Base-by-base conservation (phyloP, 1,284 basidiomycete genomes). In the Erythrobasidium hasegawianum region DNA sequence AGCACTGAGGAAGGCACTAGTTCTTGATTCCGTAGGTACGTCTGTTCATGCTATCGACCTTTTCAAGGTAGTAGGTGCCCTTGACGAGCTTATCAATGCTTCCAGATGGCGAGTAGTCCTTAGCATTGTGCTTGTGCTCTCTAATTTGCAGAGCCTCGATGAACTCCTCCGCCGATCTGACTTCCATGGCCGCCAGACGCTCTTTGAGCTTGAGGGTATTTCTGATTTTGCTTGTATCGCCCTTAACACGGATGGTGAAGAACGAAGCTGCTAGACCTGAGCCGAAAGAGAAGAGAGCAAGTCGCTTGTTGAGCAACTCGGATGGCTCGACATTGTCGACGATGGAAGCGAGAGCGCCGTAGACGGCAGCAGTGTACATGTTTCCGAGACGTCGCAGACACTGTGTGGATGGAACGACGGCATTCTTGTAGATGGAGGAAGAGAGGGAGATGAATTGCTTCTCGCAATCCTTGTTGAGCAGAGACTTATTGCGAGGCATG, bases 301-400 rank as follows among this genome's bases (percentile, higher is more conserved):
- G 82, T 41, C 90, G 85, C 83, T 92, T 94, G 79, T 85, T 87
- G 73, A 82, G 77, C 66, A 92, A 79, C 69, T 86, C 81, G 16
- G 82, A 79, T 8, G 88, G 85, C 71, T 85, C 83, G 49, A 88
- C 83, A 50, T 82, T 82, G 59, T 88, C 83, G 54, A 96, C 76
- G 39, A 95, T 81, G 14, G 87, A 90, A 39, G 92, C 89, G 68
- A 98, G 85, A 71, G 90, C 93, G 64, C 91, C 92, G 77, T 95
- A 97, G 27, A 98, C 82, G 50, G 91, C 94, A n/a, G 88, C 95
- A 22, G 95, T 94, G 84, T 98, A 97, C 89, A 95, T 96, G 85
- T 98, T 97, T 16, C 95, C 95, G 75, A 93, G 86, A 60, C 90
- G 86, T 77, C 85, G 85, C 59, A 90, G 90, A 80, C 87, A 88